Conservation (phyloP, 805 yeast species). For the Saturnispora besseyi region DNA sequence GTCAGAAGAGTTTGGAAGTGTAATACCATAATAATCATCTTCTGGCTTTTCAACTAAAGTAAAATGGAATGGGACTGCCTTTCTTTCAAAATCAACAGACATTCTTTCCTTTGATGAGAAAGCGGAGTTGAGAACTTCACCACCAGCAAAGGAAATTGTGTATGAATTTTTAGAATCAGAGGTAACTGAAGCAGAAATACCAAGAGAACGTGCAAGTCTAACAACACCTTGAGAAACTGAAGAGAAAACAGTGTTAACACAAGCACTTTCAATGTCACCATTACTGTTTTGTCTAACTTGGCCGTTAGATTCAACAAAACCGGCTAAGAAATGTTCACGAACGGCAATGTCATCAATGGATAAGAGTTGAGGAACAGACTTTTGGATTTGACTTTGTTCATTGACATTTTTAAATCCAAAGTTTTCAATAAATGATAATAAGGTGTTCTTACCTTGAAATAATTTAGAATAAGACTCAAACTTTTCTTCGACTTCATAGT, state of each 20-base stretch:
- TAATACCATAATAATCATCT: conserved; percentile 36
- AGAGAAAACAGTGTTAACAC: conserved; percentile 26
- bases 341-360: conserved; percentile 30
- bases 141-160: background rate
- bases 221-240: conserved; percentile 31
- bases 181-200: conserved; percentile 30
- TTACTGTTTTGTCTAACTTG: conserved; percentile 8
- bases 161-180: conserved; percentile 7
- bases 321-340: conserved; percentile 38
- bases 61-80: conserved; percentile 26
- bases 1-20: conserved; percentile 33
- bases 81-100: conserved; percentile 15
- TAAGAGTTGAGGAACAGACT: conserved; percentile 29
- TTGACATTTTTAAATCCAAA: background rate
- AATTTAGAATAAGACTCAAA: background rate
- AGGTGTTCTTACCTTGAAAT: background rate
- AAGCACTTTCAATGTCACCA: conserved; percentile 13
- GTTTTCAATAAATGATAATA: background rate
- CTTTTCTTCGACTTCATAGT: background rate
- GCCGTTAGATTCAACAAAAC: conserved; percentile 35
- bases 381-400: conserved; percentile 15
- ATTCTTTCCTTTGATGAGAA: conserved; percentile 12
- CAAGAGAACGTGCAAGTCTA: conserved; percentile 35
- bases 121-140: background rate
- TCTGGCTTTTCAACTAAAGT: conserved; percentile 20